Conservation (phyloP, 2,329 filamentous ascomycete genomes). For the Alternaria sp. region DNA sequence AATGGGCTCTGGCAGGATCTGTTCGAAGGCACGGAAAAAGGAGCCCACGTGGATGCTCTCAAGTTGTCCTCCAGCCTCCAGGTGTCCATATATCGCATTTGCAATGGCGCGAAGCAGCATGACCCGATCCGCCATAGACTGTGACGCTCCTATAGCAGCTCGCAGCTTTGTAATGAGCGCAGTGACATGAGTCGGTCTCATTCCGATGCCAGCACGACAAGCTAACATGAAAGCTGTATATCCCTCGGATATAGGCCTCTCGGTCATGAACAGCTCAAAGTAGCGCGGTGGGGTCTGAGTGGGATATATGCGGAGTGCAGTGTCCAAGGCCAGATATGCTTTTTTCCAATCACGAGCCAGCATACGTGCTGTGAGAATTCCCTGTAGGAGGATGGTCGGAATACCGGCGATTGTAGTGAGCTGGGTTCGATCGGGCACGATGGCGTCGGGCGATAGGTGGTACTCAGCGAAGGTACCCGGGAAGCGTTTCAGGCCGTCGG, state of each 20-base stretch:
- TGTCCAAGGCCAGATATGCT: conserved; percentile 62
- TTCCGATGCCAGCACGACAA: conserved; percentile 55
- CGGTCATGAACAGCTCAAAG: conserved; percentile 56
- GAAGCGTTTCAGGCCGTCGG: conserved; percentile 57
- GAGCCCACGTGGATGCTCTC: conserved; percentile 49
- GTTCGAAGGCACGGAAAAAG: conserved; percentile 49
- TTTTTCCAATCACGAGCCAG: conserved; percentile 56
- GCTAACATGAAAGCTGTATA: conserved; percentile 60
- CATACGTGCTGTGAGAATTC: conserved; percentile 59
- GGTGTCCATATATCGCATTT: conserved; percentile 54
- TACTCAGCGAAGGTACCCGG: conserved; percentile 58
- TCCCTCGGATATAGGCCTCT: conserved; percentile 58
- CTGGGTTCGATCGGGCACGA: conserved; percentile 55
- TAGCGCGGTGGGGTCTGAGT: conserved; percentile 53
- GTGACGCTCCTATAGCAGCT: conserved; percentile 27
- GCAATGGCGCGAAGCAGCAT: conserved; percentile 52
- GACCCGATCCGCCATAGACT: conserved; percentile 33
- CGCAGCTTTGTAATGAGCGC: conserved; percentile 47
- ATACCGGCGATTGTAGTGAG: conserved; percentile 47
- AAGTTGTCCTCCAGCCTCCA: conserved; percentile 52
- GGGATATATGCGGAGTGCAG: conserved; percentile 58
- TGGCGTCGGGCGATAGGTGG: conserved; percentile 58
- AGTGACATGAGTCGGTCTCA: conserved; percentile 46
- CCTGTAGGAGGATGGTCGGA: conserved; percentile 57
- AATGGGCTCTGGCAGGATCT: conserved; percentile 33